Evolutionary conservation across 2,329 filamentous ascomycete genomes (phyloP).

Genomic region (Fusarium fujikuroi): DNA sequence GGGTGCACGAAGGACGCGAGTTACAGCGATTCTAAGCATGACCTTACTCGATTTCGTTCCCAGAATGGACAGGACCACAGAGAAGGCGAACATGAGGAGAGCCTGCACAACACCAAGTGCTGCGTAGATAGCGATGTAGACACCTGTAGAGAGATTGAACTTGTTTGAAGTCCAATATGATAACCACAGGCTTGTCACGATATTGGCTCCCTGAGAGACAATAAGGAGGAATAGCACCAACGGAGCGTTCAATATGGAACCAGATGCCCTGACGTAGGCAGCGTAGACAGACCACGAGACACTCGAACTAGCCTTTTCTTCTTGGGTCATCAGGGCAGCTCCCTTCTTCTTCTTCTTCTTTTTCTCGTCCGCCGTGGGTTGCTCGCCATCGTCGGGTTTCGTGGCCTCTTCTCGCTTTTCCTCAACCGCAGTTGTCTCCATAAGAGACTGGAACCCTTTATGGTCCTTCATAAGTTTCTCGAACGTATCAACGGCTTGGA

Average conservation of each 20-base stretch:
- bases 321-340: constrained; percentile 75
- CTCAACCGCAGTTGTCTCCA: constrained; percentile 85
- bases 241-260: constrained; percentile 74
- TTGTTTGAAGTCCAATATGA: constrained; percentile 91
- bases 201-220: constrained; percentile 83
- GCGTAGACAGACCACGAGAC: constrained; percentile 84
- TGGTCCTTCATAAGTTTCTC: constrained; percentile 85
- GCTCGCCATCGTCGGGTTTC: constrained; percentile 56
- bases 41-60: constrained; percentile 84
- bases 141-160: constrained; percentile 72
- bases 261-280: constrained; percentile 80
- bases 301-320: constrained; percentile 76
- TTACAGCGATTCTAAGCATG: constrained; percentile 84
- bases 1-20: constrained; percentile 76
- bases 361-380: constrained; percentile 54
- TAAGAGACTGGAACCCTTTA: constrained; percentile 80
- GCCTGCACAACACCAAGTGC: constrained; percentile 78
- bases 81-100: constrained; percentile 81
- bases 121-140: constrained; percentile 79
- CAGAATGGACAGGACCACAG: constrained; percentile 78
- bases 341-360: constrained; percentile 67
- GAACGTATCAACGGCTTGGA: constrained; percentile 89
- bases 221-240: constrained; percentile 72
- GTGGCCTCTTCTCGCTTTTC: constrained; percentile 66
- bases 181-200: constrained; percentile 89